A percentile compares a stretch with the other conserved stretches of the same genome.
Evolutionary conservation across 1,139 yeast genomes (phyloP).

Genomic region (Torulaspora pretoriensis): DNA sequence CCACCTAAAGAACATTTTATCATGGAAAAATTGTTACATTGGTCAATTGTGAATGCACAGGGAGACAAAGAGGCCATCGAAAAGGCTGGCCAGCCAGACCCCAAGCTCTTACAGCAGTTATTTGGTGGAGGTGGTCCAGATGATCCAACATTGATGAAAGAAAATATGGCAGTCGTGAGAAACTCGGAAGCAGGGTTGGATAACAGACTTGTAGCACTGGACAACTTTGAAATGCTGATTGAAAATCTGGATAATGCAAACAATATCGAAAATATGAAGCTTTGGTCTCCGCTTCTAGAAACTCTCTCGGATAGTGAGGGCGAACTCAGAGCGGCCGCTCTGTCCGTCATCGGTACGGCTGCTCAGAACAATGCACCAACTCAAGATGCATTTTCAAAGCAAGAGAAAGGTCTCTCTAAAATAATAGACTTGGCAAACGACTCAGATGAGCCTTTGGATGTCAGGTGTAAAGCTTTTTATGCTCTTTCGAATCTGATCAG

Average conservation of each 20-base stretch:
- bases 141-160: slow-evolving; percentile 81
- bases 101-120: slow-evolving; percentile 67
- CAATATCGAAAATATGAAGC: slow-evolving; percentile 73
- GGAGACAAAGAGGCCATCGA: slow-evolving; percentile 62
- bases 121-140: slow-evolving; percentile 73
- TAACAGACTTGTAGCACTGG: slow-evolving; percentile 71
- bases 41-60: slow-evolving; percentile 81
- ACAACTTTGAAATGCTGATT: slow-evolving; percentile 88
- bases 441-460: slow-evolving; percentile 36
- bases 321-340: slow-evolving; percentile 53
- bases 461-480: slow-evolving; percentile 62
- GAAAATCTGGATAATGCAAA: slow-evolving; percentile 95
- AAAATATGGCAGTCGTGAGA: slow-evolving; percentile 60
- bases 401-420: slow-evolving; percentile 46
- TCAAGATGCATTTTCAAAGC: slow-evolving; percentile 58
- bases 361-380: slow-evolving; percentile 82
- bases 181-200: slow-evolving; percentile 61
- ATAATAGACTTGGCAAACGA: slow-evolving; percentile 43
- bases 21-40: slow-evolving; percentile 86
- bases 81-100: slow-evolving; percentile 67
- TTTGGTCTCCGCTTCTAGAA: slow-evolving; percentile 68
- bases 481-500: slow-evolving; percentile 76
- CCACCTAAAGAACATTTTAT: no score
- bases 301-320: slow-evolving; percentile 46
- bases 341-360: slow-evolving; percentile 83